Evolutionary conservation across 2,329 filamentous ascomycete genomes (phyloP).

Genomic region (Paraphaeosphaeria minitans): DNA sequence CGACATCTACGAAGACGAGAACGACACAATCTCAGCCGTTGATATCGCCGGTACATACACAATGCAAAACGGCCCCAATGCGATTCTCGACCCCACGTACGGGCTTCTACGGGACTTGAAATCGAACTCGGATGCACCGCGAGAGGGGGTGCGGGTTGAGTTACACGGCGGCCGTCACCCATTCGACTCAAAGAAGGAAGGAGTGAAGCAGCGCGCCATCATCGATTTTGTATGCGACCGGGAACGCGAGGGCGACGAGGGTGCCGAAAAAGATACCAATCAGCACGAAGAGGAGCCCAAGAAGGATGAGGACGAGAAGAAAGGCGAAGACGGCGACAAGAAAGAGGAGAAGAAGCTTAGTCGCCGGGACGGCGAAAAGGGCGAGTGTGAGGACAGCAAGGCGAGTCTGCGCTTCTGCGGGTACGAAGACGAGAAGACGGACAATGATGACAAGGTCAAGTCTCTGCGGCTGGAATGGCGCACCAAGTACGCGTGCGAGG

Average conservation of each 20-base stretch:
- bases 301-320: slow-evolving; percentile 54
- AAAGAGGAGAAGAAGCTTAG: slow-evolving; percentile 25
- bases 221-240: slow-evolving; percentile 85
- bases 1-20: slow-evolving; percentile 54
- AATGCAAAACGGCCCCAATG: slow-evolving; percentile 57
- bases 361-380: slow-evolving; percentile 36
- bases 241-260: slow-evolving; percentile 73
- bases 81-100: slow-evolving; percentile 65
- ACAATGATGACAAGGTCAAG: slow-evolving; percentile 59
- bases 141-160: slow-evolving; percentile 74
- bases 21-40: slow-evolving; percentile 62
- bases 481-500: slow-evolving; percentile 80
- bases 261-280: slow-evolving; percentile 63
- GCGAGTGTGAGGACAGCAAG: slow-evolving; percentile 39
- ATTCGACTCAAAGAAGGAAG: slow-evolving; percentile 53
- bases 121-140: slow-evolving; percentile 67
- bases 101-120: slow-evolving; percentile 69
- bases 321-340: slow-evolving; percentile 30
- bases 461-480: slow-evolving; percentile 80
- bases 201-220: slow-evolving; percentile 70
- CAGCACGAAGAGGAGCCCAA: slow-evolving; percentile 57
- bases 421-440: slow-evolving; percentile 62
- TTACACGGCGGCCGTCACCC: slow-evolving; percentile 64
- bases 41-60: slow-evolving; percentile 76
- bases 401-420: slow-evolving; percentile 75